Conservation (phyloP, 306 rosid species). For the Begonia peltatifolia region DNA sequence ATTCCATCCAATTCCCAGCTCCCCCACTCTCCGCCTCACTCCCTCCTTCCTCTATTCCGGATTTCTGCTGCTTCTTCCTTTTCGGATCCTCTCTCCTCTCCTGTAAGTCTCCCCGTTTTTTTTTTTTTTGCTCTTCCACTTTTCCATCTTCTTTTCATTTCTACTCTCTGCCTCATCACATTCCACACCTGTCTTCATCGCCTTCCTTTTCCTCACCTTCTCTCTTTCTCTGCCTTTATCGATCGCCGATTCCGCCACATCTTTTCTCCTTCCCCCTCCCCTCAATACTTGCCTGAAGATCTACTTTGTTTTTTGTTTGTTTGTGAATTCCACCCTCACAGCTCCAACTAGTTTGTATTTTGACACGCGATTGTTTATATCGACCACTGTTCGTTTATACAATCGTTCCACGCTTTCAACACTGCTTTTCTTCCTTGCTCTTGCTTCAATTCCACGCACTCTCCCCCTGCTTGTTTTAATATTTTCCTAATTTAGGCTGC, state of each 20-base stretch:
- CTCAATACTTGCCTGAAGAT: slow-evolving; percentile 1
- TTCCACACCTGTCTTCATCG: too few species aligned
- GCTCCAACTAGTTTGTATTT: background rate
- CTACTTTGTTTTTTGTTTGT: too few species aligned
- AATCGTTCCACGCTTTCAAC: background rate
- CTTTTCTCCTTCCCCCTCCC: background rate
- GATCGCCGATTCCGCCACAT: too few species aligned
- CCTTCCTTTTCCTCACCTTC: too few species aligned
- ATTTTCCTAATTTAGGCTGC: slow-evolving; percentile 17
- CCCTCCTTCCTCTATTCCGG: slow-evolving; percentile 7
- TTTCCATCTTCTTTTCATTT: too few species aligned
- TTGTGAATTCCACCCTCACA: background rate
- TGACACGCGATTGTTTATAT: background rate
- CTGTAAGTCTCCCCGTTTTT: background rate
- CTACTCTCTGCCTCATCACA: too few species aligned
- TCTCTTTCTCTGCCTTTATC: too few species aligned
- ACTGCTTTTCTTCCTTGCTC: slow-evolving; percentile 12
- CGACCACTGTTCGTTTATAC: background rate
- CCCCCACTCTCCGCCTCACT: slow-evolving; percentile 13
- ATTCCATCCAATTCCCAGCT: slow-evolving; percentile 22
- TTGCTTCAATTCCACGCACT: background rate
- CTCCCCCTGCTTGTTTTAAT: slow-evolving; percentile 17
- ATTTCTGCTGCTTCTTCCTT: slow-evolving; percentile 5
- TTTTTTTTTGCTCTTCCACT: too few species aligned
- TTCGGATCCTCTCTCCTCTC: background rate